Conservation (phyloP, 345 rosid genomes). For the Brassica rapa region DNA sequence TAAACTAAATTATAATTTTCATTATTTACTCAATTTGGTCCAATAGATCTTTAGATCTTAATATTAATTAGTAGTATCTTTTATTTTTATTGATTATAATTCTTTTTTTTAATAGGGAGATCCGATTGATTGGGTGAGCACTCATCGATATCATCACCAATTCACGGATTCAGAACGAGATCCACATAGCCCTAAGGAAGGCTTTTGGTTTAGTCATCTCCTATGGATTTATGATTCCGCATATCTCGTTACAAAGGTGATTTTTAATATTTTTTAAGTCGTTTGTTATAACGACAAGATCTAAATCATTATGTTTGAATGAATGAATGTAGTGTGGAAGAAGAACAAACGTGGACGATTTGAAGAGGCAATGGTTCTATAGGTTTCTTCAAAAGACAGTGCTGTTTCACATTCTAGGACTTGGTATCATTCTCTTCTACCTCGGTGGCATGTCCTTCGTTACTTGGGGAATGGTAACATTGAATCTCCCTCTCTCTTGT, state of each 20-base stretch:
- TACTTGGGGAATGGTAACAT: slow-evolving; percentile 90
- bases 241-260: slow-evolving; percentile 54
- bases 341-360: slow-evolving; percentile 75
- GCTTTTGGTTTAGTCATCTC: slow-evolving; percentile 93
- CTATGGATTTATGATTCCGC: slow-evolving; percentile 74
- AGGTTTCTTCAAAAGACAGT: slow-evolving; percentile 62
- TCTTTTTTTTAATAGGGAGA: slow-evolving; percentile 32
- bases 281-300: neutral
- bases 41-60: slow-evolving; percentile 22
- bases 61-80: neutral
- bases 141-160: slow-evolving; percentile 83
- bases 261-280: neutral
- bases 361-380: slow-evolving; percentile 80
- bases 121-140: slow-evolving; percentile 95
- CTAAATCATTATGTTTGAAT: neutral
- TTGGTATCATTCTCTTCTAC: slow-evolving; percentile 58
- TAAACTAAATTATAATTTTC: neutral
- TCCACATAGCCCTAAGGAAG: slow-evolving; percentile 92
- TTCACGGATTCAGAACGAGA: slow-evolving; percentile 83
- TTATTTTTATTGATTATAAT: neutral
- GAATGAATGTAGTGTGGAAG: slow-evolving; percentile 62
- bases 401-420: slow-evolving; percentile 63
- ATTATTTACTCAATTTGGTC: neutral
- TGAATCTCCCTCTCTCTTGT: neutral
- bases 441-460: slow-evolving; percentile 76